A percentile compares a stretch with the other conserved stretches of the same genome.
Evolutionary conservation across 2,329 filamentous ascomycete genomes (phyloP).

Genomic region (Phialophora expanda): DNA sequence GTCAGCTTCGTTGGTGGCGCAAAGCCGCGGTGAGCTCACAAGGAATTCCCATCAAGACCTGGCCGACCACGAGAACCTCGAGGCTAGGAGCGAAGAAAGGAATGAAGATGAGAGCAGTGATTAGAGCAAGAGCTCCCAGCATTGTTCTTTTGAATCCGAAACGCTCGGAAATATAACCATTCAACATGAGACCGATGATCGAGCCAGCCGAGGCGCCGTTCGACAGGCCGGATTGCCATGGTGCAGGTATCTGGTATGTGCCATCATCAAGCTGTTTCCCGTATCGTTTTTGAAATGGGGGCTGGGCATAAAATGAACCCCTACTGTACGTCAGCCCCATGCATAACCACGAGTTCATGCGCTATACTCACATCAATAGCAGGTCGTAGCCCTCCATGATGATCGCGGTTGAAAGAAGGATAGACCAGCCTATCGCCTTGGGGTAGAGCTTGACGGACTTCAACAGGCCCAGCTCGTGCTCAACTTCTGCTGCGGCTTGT

Average conservation of each 20-base stretch:
- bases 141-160: constrained; percentile 45
- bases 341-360: background rate
- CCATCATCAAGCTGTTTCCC: constrained; percentile 16
- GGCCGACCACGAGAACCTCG: constrained; percentile 42
- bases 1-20: background rate
- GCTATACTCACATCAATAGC: constrained; percentile 13
- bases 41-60: constrained; percentile 42
- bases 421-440: constrained; percentile 80
- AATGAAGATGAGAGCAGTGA: constrained; percentile 44
- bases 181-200: constrained; percentile 43
- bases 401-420: constrained; percentile 85
- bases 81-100: constrained; percentile 48
- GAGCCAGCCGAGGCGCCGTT: constrained; percentile 41
- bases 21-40: constrained; percentile 26
- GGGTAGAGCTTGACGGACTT: constrained; percentile 83
- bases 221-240: constrained; percentile 32
- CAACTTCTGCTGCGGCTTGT: constrained; percentile 47
- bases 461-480: constrained; percentile 70
- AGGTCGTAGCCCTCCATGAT: constrained; percentile 73
- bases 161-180: constrained; percentile 41
- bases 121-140: constrained; percentile 34
- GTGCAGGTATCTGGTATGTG: constrained; percentile 13
- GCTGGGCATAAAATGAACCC: constrained; percentile 73
- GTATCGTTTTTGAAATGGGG: constrained; percentile 49
- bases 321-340: background rate